These are phyloP conservation scores for Termitomyces bulborhizus DNA, from an alignment of 768 basidiomycete genomes.

Conservation along the genomic window DNA sequence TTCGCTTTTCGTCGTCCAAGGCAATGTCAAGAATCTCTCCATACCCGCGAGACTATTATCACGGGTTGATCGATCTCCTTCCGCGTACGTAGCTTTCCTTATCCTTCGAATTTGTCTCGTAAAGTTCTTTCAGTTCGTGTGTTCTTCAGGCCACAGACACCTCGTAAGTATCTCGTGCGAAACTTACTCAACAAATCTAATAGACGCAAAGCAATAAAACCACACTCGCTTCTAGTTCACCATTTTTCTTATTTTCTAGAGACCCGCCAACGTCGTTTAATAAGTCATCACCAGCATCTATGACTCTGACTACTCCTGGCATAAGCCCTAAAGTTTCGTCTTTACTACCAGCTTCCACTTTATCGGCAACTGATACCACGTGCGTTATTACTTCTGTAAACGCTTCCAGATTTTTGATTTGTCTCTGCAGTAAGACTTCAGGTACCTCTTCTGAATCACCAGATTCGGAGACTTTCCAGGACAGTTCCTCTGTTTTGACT, in stretches of 20 bases:
- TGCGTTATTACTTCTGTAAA: background rate
- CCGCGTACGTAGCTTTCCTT: background rate
- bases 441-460: background rate
- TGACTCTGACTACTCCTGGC: background rate
- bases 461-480: background rate
- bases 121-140: slow-evolving; percentile 1
- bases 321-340: background rate
- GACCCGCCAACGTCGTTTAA: background rate
- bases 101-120: background rate
- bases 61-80: background rate
- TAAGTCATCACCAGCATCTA: background rate
- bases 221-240: background rate
- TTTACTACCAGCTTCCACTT: background rate
- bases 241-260: background rate
- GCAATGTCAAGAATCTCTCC: background rate
- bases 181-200: background rate
- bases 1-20: background rate
- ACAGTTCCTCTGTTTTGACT: background rate
- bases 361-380: background rate
- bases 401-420: background rate
- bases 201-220: background rate
- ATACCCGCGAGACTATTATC: background rate
- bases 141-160: background rate
- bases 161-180: background rate
- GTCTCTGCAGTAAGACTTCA: background rate